A percentile compares a stretch with the other conserved stretches of the same genome.
Evolutionary conservation across 495 filamentous ascomycete species (phyloP).

Genomic region (Rhypophila decipiens): DNA sequence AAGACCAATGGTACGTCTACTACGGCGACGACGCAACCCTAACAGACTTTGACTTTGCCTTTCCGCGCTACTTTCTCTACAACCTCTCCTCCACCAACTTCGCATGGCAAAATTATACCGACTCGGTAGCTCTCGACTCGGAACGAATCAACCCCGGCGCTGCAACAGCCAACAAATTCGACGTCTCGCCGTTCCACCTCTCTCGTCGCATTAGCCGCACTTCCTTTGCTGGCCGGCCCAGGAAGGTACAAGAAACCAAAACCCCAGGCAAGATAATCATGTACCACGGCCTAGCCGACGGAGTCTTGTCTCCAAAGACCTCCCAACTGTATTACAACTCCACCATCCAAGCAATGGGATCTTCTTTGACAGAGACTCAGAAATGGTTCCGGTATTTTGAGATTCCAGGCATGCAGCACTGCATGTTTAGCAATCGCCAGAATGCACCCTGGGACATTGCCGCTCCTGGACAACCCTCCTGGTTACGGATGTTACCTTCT

Average conservation of each 20-base stretch:
- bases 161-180: slow-evolving; percentile 41
- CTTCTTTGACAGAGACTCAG: slow-evolving; percentile 9
- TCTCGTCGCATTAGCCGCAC: too few relatives aligned
- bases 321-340: slow-evolving; percentile 41
- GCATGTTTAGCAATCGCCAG: slow-evolving; percentile 25
- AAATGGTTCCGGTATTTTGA: slow-evolving; percentile 40
- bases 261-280: slow-evolving; percentile 49
- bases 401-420: slow-evolving; percentile 43
- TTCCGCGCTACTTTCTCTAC: slow-evolving; percentile 35
- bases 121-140: slow-evolving; percentile 16
- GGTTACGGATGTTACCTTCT: slow-evolving; percentile 11
- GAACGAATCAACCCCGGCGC: slow-evolving; percentile 26
- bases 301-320: slow-evolving; percentile 37
- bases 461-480: slow-evolving; percentile 25
- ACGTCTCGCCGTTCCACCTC: slow-evolving; percentile 42
- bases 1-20: slow-evolving; percentile 23
- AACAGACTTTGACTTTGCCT: slow-evolving; percentile 28
- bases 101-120: slow-evolving; percentile 30
- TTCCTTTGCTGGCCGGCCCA: too few relatives aligned
- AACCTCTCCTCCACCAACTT: slow-evolving; percentile 35
- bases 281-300: slow-evolving; percentile 52
- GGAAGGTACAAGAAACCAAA: slow-evolving; percentile 7
- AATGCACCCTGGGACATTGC: slow-evolving; percentile 43
- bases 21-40: slow-evolving; percentile 15
- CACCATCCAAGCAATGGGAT: slow-evolving; percentile 25